Conservation (phyloP, 1,284 basidiomycete genomes). For the Melampsora americana region DNA sequence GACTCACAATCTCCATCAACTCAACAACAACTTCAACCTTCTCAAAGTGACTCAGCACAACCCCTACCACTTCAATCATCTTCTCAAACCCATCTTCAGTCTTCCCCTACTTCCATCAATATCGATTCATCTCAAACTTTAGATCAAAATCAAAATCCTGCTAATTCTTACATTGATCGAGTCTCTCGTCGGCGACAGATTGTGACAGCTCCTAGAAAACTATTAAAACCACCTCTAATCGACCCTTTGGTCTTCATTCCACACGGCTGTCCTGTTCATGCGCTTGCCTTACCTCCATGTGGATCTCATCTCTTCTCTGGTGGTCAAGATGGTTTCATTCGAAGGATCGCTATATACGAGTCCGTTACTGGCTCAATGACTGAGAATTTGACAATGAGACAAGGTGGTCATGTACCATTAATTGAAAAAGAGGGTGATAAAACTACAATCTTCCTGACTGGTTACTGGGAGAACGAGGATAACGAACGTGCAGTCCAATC, state of each 20-base stretch:
- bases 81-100: conserved; percentile 61
- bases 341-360: conserved; percentile 69
- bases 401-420: conserved; percentile 80
- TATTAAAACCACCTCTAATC: conserved; percentile 56
- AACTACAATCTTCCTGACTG: conserved; percentile 79
- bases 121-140: conserved; percentile 17
- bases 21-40: conserved; percentile 55
- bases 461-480: conserved; percentile 70
- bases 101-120: conserved; percentile 53
- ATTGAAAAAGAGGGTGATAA: conserved; percentile 80
- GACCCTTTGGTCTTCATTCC: conserved; percentile 89
- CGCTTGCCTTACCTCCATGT: conserved; percentile 78
- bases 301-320: conserved; percentile 85
- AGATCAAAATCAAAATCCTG: neutral
- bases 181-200: conserved; percentile 7
- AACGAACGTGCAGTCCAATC: conserved; percentile 46
- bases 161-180: conserved; percentile 22
- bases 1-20: conserved; percentile 23
- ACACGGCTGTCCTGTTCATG: conserved; percentile 79
- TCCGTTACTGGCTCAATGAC: conserved; percentile 83
- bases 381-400: conserved; percentile 79
- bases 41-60: conserved; percentile 64
- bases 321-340: conserved; percentile 87
- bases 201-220: conserved; percentile 45
- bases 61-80: conserved; percentile 56